phyloP scores from a whole-genome alignment of 2,329 filamentous ascomycete species.

The Lachnum nothofagi region DNA sequence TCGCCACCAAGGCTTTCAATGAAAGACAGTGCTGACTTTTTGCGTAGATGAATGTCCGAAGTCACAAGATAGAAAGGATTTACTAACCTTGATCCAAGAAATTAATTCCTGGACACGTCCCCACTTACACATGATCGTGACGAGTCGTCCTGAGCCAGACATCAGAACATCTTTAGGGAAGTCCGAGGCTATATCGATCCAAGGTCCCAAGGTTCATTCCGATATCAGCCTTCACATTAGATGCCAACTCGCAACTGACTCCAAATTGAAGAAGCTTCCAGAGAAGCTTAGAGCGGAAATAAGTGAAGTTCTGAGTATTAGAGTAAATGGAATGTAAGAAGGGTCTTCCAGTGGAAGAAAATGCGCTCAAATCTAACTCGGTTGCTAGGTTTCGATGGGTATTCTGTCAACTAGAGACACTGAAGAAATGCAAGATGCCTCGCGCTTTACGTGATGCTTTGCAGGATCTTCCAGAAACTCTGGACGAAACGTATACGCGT shows the following conservation, averaged over 20 bases:
- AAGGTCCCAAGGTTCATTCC: constrained; percentile 17
- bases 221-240: constrained; percentile 30
- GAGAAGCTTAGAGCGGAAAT: constrained; percentile 24
- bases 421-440: constrained; percentile 22
- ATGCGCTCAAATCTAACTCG: not conserved
- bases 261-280: constrained; percentile 27
- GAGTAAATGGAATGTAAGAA: constrained; percentile 32
- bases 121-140: constrained; percentile 12
- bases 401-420: constrained; percentile 30
- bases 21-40: too few species aligned
- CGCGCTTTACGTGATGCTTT: constrained; percentile 10
- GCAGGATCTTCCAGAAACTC: constrained; percentile 13
- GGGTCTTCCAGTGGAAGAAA: constrained; percentile 7
- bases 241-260: constrained; percentile 17
- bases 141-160: constrained; percentile 28
- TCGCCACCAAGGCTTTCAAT: too few species aligned
- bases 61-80: constrained; percentile 6
- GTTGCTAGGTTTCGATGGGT: constrained; percentile 29
- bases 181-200: constrained; percentile 20
- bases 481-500: constrained; percentile 26
- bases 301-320: constrained; percentile 19
- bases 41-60: constrained; percentile 28
- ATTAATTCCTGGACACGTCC: not conserved
- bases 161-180: constrained; percentile 20
- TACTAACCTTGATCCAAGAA: constrained; percentile 4